A percentile compares a stretch with the other conserved stretches of the same genome.
Evolutionary conservation across 345 rosid species (phyloP).

Genomic region (Pugionium cornutum): DNA sequence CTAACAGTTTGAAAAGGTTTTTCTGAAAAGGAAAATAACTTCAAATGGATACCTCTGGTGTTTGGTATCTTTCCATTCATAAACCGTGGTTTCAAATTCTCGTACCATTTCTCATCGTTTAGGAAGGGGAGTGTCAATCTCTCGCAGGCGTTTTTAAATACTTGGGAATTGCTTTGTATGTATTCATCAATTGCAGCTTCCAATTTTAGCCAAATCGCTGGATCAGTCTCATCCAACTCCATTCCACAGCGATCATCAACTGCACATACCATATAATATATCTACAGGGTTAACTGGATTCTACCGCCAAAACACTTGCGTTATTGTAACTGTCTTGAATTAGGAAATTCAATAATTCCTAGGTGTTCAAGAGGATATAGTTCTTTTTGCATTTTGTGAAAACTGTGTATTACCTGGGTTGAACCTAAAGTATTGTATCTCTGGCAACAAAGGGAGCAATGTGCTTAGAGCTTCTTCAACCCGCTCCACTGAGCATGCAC

Average conservation of each 20-base stretch:
- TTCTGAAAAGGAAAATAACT: conserved; percentile 23
- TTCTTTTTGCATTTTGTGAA: conserved; percentile 22
- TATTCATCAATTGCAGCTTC: conserved; percentile 86
- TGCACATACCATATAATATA: conserved; percentile 35
- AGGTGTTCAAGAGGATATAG: conserved; percentile 11
- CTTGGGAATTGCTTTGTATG: conserved; percentile 65
- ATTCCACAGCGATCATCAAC: conserved; percentile 97
- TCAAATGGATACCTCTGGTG: conserved; percentile 34
- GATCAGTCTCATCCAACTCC: conserved; percentile 99
- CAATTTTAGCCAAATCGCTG: conserved; percentile 85
- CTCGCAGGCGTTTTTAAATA: conserved; percentile 70
- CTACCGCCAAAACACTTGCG: neutral
- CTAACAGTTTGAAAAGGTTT: conserved; percentile 29
- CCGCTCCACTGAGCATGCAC: conserved; percentile 98
- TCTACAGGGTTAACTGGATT: conserved; percentile 18
- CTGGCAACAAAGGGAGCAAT: conserved; percentile 91
- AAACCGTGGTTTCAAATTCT: conserved; percentile 50
- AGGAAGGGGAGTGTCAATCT: conserved; percentile 75
- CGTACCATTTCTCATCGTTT: conserved; percentile 70
- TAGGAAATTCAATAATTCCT: neutral
- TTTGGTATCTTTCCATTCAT: conserved; percentile 42
- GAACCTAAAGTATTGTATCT: conserved; percentile 85
- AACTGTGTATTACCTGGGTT: conserved; percentile 66
- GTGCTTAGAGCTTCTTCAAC: conserved; percentile 97
- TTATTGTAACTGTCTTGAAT: neutral